Evolutionary conservation across 2,329 filamentous ascomycete genomes (phyloP), one percentile per base, ranked within the genome.

Genomic region (Arthroderma uncinatum): DNA sequence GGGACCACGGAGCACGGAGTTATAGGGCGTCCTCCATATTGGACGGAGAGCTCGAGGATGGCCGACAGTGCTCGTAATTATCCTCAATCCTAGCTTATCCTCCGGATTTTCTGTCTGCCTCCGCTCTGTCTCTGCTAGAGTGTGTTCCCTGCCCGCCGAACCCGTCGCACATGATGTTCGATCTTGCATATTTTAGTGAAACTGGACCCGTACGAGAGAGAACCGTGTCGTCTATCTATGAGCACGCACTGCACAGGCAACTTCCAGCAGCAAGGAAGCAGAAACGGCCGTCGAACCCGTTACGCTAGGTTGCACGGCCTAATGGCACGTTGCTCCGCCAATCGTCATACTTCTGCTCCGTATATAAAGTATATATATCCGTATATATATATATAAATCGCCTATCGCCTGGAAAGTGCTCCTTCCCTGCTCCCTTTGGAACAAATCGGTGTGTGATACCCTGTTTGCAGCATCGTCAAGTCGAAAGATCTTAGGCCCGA

Each of bases 151-250:
- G 8, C 19, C 36, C 33, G 21, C 50, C 7, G 50, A 53, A 53
- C 33, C 50, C 33, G 36, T 53, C 50, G 50, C 50, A 53, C 50
- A 53, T 53, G 50, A 36, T 53, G 36, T 36, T 16, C 44, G 25
- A 50, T 50, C 44, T 50, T 50, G 44, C 44, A 50, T 50, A 50
- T 10, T 50, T 50, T 50, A 50, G 44, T 50, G 44, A 50, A 50
- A 50, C 44, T 19, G 25, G 40, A 10, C 25, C 44, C 25, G 14
- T 50, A 50, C 25, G 44, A 28, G 44, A 19, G 28, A 42, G 10
- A 7, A 21, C 6, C 12, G 14, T 28, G 16, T 37, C 50, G 9
- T n/a, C 9, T n/a, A n/a, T 23, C 7, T 21, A 53, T 53, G 50
- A 23, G 28, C 30, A 53, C 50, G 50, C 50, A 53, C 50, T 36